These are phyloP conservation scores for Agroathelia rolfsii DNA, from an alignment of 1,284 basidiomycete species.

Conservation along the genomic window DNA sequence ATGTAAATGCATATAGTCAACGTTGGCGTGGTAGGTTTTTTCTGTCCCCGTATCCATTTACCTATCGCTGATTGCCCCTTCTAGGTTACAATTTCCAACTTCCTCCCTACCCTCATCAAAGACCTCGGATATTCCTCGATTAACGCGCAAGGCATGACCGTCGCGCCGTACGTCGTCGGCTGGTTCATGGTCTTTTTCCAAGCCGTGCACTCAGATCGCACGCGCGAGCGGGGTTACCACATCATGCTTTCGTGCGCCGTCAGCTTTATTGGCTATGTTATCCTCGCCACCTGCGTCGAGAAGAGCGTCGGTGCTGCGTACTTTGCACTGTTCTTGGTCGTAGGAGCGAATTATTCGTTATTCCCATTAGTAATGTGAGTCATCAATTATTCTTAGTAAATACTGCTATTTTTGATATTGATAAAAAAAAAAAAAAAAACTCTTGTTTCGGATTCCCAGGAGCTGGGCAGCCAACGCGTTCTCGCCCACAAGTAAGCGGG, in stretches of 20 bases:
- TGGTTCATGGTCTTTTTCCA: slow-evolving; percentile 45
- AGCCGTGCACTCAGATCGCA: slow-evolving; percentile 42
- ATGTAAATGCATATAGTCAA: slow-evolving; percentile 28
- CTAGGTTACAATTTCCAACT: slow-evolving; percentile 46
- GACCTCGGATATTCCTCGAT: slow-evolving; percentile 43
- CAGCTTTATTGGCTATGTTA: slow-evolving; percentile 39
- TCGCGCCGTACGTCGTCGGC: slow-evolving; percentile 43
- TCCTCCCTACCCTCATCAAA: slow-evolving; percentile 44
- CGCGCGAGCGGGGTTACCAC: slow-evolving; percentile 42
- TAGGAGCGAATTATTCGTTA: slow-evolving; percentile 42
- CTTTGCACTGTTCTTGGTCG: slow-evolving; percentile 45
- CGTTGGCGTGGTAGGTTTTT: slow-evolving; percentile 43
- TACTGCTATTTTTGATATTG: slow-evolving; percentile 2
- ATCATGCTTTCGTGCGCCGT: slow-evolving; percentile 36
- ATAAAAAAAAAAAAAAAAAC: background rate
- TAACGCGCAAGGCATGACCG: slow-evolving; percentile 44
- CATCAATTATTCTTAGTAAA: background rate
- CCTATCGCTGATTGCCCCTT: too few species aligned
- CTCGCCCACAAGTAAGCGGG: slow-evolving; percentile 46
- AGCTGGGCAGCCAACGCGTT: slow-evolving; percentile 49
- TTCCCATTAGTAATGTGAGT: slow-evolving; percentile 48
- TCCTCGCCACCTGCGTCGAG: slow-evolving; percentile 38
- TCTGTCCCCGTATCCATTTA: too few species aligned
- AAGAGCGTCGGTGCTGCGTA: slow-evolving; percentile 42
- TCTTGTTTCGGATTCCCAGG: slow-evolving; percentile 20